A percentile compares a stretch with the other conserved stretches of the same genome.
Evolutionary conservation across 441 rosid species (phyloP).

Genomic region (Pelargonium cotyledonis): DNA sequence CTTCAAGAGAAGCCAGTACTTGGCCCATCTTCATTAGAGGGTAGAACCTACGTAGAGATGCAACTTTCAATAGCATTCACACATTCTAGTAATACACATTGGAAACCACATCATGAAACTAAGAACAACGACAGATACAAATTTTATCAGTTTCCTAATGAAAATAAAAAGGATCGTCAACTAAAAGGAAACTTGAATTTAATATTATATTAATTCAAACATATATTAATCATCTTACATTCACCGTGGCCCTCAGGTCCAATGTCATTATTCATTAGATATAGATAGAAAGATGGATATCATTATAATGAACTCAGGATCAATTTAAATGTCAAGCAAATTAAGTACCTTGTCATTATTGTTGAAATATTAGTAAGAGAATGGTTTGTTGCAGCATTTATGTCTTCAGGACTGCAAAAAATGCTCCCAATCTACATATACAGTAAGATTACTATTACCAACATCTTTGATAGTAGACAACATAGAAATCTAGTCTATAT

Average conservation of each 20-base stretch:
- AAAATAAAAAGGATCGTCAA: background rate
- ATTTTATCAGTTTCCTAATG: background rate
- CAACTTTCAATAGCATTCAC: background rate
- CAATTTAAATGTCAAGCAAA: constrained; percentile 4
- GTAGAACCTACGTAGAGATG: constrained; percentile 47
- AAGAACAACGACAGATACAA: background rate
- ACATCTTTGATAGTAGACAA: constrained; percentile 7
- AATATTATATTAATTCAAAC: no score
- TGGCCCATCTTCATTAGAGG: constrained; percentile 65
- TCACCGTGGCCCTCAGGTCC: background rate
- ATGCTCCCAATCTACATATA: constrained; percentile 43
- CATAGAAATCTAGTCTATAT: background rate
- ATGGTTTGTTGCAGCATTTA: constrained; percentile 19
- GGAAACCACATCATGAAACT: background rate
- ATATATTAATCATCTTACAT: no score
- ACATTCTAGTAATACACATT: background rate
- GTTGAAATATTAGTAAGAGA: constrained; percentile 33
- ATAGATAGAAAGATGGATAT: background rate
- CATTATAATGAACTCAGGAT: background rate
- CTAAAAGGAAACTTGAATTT: no score
- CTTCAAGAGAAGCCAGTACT: constrained; percentile 59
- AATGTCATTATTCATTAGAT: background rate
- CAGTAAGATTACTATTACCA: constrained; percentile 23
- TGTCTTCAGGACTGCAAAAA: constrained; percentile 45
- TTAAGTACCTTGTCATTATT: constrained; percentile 49